Evolutionary conservation across 805 yeast genomes (phyloP), one percentile per base, ranked within the genome.

Genomic region (Cyberlindnera samutprakarnensis): DNA sequence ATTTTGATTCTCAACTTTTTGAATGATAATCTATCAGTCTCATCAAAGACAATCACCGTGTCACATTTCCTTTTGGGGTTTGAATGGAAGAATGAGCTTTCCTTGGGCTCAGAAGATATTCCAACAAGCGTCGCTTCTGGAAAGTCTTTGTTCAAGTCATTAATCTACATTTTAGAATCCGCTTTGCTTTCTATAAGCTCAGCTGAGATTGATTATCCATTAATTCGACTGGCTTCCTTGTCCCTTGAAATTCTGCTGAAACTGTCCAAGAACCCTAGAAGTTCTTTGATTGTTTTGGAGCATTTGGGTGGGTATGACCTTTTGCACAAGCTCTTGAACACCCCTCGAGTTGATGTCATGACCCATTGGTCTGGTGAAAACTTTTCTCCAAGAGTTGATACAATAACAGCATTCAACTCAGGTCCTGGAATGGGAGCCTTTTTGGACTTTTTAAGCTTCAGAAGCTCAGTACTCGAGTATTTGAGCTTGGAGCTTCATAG

Each of bases 51-150:
- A 12, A 67, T 75, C 6, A 67, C 78, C 1, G 66, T 81, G 1
- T 61, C 90, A 1, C 96, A 87, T 50, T 78, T 79, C 43, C 53
- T 90, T 7, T 63, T 90, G 2, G 97, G 97, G 0, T 86, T 77
- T 53, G 75, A 72, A 25, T 57, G 68, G 23, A 54, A 59, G 2
- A 71, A 67, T 31, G 62, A 68, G n/a, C 57, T 76, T 14, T 53
- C 71, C 0, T 52, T 77, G n/a, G 75, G 75, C 3, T 40, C 54
- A 3, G 63, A 66, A 12, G 39, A 50, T 4, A 51, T 62, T 1
- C 49, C 59, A 1, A 75, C 85, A 0, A 73, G 75, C 16, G 68
- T 79, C 31, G 57, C 56, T 3, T 69, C 84, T 0, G 62, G 57
- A 0, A 61, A 64, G 12, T 78, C 87, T 3, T 53, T 82, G 7